phyloP scores from a whole-genome alignment of 2,329 filamentous ascomycete species.

The Albophoma yamanashiensis region DNA sequence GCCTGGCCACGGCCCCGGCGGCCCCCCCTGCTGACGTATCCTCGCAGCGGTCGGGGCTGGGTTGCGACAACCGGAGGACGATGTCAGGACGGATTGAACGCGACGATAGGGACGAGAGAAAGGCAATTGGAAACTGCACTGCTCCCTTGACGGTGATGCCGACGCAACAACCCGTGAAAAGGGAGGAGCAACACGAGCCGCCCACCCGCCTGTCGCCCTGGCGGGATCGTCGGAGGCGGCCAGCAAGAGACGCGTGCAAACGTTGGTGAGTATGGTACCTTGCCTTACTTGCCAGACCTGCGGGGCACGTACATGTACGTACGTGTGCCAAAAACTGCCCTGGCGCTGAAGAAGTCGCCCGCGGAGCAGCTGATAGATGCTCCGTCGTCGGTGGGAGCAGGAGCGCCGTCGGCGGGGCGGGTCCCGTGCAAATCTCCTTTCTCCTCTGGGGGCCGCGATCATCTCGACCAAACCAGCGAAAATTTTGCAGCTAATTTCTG shows the following conservation, averaged over 20 bases:
- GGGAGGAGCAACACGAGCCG: not conserved
- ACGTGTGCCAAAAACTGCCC: not conserved
- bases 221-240: not conserved
- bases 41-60: not conserved
- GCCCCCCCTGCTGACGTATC: not conserved
- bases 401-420: constrained; percentile 1
- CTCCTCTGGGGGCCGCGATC: not conserved
- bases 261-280: no score
- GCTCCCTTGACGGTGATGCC: not conserved
- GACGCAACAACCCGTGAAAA: not conserved
- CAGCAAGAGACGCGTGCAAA: not conserved
- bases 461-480: not conserved
- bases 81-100: not conserved
- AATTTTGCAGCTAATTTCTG: constrained; percentile 2
- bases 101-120: not conserved
- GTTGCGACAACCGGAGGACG: not conserved
- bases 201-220: not conserved
- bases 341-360: not conserved
- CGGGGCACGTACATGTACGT: not conserved
- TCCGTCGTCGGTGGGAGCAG: not conserved
- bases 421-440: constrained; percentile 3
- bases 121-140: not conserved
- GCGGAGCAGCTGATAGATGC: not conserved
- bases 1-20: not conserved
- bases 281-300: no score